A percentile compares a stretch with the other conserved stretches of the same genome.
Evolutionary conservation across 2,329 filamentous ascomycete species (phyloP).

Genomic region (Scytalidium sp.): DNA sequence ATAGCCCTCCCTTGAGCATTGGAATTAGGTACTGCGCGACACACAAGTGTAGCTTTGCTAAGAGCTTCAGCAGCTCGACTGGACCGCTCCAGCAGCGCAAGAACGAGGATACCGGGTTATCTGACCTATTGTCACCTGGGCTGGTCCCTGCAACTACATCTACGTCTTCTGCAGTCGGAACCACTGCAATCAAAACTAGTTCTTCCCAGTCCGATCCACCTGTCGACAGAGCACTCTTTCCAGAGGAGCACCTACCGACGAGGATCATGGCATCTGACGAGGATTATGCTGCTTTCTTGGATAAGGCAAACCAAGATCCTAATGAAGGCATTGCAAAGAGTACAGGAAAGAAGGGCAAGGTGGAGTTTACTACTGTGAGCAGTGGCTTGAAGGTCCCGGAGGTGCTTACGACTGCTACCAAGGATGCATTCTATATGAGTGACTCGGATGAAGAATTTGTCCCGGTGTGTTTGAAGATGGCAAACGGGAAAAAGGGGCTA

Average conservation of each 20-base stretch:
- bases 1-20: not conserved
- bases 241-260: not conserved
- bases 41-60: not conserved
- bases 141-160: not conserved
- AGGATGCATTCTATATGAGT: constrained; percentile 68
- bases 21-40: not conserved
- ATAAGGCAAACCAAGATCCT: constrained; percentile 81
- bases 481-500: constrained; percentile 43
- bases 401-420: constrained; percentile 47
- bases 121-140: not conserved
- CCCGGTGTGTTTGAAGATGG: constrained; percentile 65
- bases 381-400: constrained; percentile 58
- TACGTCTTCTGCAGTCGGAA: not conserved
- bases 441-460: constrained; percentile 87
- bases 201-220: not conserved
- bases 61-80: not conserved
- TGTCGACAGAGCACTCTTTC: not conserved
- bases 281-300: constrained; percentile 79
- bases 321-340: constrained; percentile 50
- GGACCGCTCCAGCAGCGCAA: not conserved
- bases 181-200: not conserved
- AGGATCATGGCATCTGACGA: constrained; percentile 72
- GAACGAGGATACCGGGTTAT: not conserved
- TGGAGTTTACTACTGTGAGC: constrained; percentile 51
- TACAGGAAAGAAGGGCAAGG: constrained; percentile 17